Evolutionary conservation across 345 rosid genomes (phyloP).

Genomic region (Moricandia arvensis): DNA sequence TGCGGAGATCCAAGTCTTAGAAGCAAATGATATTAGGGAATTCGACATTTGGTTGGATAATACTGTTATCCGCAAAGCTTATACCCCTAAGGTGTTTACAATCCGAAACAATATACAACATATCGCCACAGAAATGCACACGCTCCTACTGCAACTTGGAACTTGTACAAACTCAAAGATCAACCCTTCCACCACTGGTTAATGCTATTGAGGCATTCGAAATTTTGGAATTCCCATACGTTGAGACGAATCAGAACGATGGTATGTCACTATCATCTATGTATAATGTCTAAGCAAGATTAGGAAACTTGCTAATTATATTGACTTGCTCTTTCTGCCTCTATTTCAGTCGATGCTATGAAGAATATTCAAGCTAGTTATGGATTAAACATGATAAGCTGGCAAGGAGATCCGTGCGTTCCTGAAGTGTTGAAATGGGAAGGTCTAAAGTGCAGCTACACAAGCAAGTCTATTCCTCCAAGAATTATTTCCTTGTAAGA

Average conservation of each 20-base stretch:
- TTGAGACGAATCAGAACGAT: conserved; percentile 30
- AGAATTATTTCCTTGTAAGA: conserved; percentile 45
- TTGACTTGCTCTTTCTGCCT: neutral
- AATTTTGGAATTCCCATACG: conserved; percentile 17
- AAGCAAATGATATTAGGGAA: neutral
- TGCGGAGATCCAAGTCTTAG: conserved; percentile 2
- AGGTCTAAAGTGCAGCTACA: conserved; percentile 43
- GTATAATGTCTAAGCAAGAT: neutral
- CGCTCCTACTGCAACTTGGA: neutral
- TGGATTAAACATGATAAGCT: conserved; percentile 36
- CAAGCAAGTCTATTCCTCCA: conserved; percentile 25
- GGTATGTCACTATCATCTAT: conserved; percentile 18
- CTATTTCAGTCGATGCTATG: conserved; percentile 19
- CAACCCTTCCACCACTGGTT: conserved; percentile 33
- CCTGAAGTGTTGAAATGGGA: conserved; percentile 36
- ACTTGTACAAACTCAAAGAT: conserved; percentile 1
- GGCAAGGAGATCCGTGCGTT: conserved; percentile 60
- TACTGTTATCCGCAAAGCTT: neutral
- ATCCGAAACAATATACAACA: neutral
- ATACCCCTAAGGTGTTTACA: conserved; percentile 12
- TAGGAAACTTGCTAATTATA: neutral
- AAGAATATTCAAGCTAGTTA: conserved; percentile 33
- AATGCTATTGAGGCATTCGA: conserved; percentile 33
- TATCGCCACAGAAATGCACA: neutral
- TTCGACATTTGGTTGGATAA: neutral